A percentile compares a stretch with the other conserved stretches of the same genome.
These are phyloP conservation scores for Miamiensis avidus DNA, from an alignment of 169 alveolate genomes.

Conservation along the genomic window DNA sequence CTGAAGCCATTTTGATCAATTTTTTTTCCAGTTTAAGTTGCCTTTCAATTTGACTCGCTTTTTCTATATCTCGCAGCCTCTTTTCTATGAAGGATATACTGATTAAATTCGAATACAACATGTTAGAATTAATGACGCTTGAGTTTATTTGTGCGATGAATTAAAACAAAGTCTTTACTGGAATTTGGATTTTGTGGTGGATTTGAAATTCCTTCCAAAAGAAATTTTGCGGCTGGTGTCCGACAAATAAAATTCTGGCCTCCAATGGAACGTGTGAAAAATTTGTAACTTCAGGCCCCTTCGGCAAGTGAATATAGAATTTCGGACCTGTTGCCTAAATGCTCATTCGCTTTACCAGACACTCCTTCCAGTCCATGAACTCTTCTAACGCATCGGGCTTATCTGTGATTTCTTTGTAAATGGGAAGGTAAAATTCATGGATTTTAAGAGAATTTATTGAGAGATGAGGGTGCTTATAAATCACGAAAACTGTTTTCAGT, in stretches of 20 bases:
- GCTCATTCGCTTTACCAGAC: neutral
- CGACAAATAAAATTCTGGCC: no score
- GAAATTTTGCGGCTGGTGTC: neutral
- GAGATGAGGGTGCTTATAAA: neutral
- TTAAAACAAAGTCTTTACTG: neutral
- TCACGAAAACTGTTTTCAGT: neutral
- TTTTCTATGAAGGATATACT: neutral
- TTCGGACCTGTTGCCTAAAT: neutral
- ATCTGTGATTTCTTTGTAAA: neutral
- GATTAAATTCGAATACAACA: neutral
- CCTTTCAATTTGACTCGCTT: neutral
- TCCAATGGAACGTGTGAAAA: neutral
- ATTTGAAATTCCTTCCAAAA: neutral
- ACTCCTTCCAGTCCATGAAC: neutral
- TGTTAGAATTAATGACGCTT: no score
- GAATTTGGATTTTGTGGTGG: neutral
- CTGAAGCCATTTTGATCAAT: neutral
- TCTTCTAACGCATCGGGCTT: neutral
- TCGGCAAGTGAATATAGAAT: neutral
- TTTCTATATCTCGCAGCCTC: neutral
- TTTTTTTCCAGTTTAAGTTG: neutral
- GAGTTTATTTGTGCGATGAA: no score
- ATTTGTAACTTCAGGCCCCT: neutral
- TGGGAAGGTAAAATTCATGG: neutral
- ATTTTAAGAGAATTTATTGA: neutral